Evolutionary conservation across 345 rosid species (phyloP).

Genomic region (Psidium friedrichsthalianum): DNA sequence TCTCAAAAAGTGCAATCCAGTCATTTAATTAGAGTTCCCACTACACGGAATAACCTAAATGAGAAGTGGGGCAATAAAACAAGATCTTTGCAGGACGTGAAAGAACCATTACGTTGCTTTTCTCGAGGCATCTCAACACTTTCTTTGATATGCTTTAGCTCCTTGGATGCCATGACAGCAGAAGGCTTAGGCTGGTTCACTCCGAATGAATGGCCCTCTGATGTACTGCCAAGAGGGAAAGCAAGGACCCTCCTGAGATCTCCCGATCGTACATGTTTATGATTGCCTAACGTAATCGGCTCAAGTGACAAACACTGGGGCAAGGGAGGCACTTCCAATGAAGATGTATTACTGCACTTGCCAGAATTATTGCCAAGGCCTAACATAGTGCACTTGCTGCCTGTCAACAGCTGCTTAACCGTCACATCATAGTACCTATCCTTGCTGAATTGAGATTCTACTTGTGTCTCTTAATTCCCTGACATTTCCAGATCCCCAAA

Average conservation of each 20-base stretch:
- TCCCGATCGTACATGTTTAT: constrained; percentile 53
- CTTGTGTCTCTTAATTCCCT: neutral
- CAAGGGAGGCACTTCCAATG: constrained; percentile 56
- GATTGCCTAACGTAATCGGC: constrained; percentile 64
- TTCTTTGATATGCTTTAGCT: constrained; percentile 79
- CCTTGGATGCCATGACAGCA: constrained; percentile 63
- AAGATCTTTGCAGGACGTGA: neutral
- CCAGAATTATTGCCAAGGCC: constrained; percentile 45
- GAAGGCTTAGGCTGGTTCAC: constrained; percentile 42
- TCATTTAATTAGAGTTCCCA: neutral
- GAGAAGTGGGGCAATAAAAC: neutral
- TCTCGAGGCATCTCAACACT: constrained; percentile 67
- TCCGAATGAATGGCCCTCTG: constrained; percentile 63
- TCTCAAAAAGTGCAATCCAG: neutral
- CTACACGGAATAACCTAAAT: neutral
- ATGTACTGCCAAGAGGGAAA: constrained; percentile 38
- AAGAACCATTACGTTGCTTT: constrained; percentile 52
- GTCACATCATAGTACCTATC: neutral
- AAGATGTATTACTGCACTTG: constrained; percentile 29
- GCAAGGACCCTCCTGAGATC: constrained; percentile 77
- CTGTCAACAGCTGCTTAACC: neutral
- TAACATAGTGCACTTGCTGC: constrained; percentile 32
- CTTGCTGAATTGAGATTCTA: neutral
- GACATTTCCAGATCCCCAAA: neutral
- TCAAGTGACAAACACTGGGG: constrained; percentile 63